phyloP scores from a whole-genome alignment of 495 filamentous ascomycete genomes.

The Daldinia grandis region DNA sequence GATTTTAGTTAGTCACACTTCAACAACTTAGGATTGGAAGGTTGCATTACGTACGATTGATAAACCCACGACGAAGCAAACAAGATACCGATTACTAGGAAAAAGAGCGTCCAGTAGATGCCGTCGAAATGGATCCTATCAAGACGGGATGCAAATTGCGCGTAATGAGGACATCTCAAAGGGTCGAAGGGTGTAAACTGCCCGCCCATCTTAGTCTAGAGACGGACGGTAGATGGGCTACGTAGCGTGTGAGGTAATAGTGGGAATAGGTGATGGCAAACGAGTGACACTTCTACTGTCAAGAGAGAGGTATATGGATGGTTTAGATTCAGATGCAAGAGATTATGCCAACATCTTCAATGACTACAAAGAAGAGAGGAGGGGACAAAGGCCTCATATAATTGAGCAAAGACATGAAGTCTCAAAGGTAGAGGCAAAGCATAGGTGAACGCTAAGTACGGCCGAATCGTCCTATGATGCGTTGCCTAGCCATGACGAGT shows the following conservation, averaged over 20 bases:
- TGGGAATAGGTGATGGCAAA: not conserved
- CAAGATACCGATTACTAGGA: constrained; percentile 49
- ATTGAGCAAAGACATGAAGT: not conserved
- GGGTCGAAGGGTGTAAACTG: constrained; percentile 45
- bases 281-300: not conserved
- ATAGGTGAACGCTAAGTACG: constrained; percentile 12
- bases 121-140: constrained; percentile 51
- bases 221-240: not conserved
- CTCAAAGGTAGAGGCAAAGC: not conserved
- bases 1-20: not conserved
- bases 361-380: not conserved
- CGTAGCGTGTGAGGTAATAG: not conserved
- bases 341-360: not conserved
- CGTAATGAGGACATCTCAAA: constrained; percentile 54
- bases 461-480: constrained; percentile 1
- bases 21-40: not conserved
- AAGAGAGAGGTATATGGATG: not conserved
- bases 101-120: constrained; percentile 59
- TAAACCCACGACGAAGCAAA: constrained; percentile 53
- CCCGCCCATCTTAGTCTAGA: constrained; percentile 46
- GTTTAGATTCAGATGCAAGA: not conserved
- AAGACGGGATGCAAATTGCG: constrained; percentile 53
- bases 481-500: constrained; percentile 11
- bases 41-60: constrained; percentile 48
- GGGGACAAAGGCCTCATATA: not conserved